Evolutionary conservation across 2,329 filamentous ascomycete species (phyloP).

Genomic region (Colletotrichum theobromicola): DNA sequence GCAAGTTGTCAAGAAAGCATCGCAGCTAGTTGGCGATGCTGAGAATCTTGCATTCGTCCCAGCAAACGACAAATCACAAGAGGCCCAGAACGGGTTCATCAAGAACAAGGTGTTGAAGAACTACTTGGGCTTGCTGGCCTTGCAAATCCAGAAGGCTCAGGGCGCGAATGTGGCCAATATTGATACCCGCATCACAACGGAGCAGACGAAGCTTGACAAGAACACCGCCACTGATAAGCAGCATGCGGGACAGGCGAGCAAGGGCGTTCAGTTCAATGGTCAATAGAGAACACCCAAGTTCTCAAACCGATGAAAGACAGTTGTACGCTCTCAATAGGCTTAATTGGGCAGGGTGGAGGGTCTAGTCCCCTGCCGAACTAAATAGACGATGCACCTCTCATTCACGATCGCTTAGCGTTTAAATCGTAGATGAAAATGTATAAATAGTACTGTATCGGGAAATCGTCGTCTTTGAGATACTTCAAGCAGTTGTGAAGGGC

Average conservation of each 20-base stretch:
- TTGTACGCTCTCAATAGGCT: background rate
- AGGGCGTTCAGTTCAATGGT: slow-evolving; percentile 37
- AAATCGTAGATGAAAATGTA: background rate
- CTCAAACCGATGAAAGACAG: background rate
- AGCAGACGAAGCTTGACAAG: slow-evolving; percentile 56
- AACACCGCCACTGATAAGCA: slow-evolving; percentile 48
- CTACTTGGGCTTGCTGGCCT: slow-evolving; percentile 49
- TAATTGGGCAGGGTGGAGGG: background rate
- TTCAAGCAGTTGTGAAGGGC: background rate
- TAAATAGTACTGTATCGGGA: background rate
- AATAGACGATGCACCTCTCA: background rate
- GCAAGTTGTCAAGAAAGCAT: background rate
- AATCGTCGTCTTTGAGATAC: background rate
- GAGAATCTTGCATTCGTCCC: background rate
- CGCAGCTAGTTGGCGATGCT: background rate
- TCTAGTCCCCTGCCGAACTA: background rate
- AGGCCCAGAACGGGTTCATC: slow-evolving; percentile 30
- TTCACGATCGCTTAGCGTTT: background rate
- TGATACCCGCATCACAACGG: slow-evolving; percentile 29
- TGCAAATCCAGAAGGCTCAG: slow-evolving; percentile 57
- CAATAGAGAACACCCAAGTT: background rate
- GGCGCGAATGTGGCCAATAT: slow-evolving; percentile 46
- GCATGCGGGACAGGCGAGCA: slow-evolving; percentile 36
- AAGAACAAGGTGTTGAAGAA: slow-evolving; percentile 67
- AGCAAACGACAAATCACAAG: background rate